Evolutionary conservation across 176 grass and related monocot genomes (phyloP), one percentile per base, ranked within the genome.

Genomic region (Musa troglodytarum): DNA sequence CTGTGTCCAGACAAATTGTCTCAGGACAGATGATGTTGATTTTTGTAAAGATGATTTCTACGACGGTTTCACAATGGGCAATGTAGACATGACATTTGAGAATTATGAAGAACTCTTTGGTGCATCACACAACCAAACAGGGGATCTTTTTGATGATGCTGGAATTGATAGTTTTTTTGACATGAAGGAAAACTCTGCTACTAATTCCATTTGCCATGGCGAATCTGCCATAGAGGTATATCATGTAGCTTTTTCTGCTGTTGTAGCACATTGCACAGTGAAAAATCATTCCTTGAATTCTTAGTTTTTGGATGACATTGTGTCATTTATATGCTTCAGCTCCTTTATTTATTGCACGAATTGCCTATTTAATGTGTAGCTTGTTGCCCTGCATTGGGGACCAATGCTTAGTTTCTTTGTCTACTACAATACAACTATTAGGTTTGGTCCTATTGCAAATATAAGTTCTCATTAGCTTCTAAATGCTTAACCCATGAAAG

Each of bases 81-180:
- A 92, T 84, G 87, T 86, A 55, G 86, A 95, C 65, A 76, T 95
- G 66, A 84, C 82, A 69, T 99, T 92, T 1, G 86, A 92, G 84
- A 99, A 94, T 80, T 99, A 99, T 68, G 96, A 99, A 86, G 96
- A 99, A 76, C 77, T 99, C 73, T 95, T 95, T 81, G 88, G 91
- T 67, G 80, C 73, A 54, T 86, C 91, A 54, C 96, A 83, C 78
- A 81, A 77, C 74, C 88, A 92, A 74, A 73, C 76, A 13, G 88
- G 81, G 67, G 86, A 99, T 54, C 88, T 95, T 65, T 99, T 99
- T 80, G 96, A 99, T 81, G 96, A 99, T 86, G 83, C 90, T 81
- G 90, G 90, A 52, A 92, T 99, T 10, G 91, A 92, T 55, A 89
- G 75, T 77, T 99, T 88, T 69, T 99, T 95, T 69, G 91, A 89